phyloP scores from a whole-genome alignment of 768 basidiomycete genomes.

The Kondoa malvinella region DNA sequence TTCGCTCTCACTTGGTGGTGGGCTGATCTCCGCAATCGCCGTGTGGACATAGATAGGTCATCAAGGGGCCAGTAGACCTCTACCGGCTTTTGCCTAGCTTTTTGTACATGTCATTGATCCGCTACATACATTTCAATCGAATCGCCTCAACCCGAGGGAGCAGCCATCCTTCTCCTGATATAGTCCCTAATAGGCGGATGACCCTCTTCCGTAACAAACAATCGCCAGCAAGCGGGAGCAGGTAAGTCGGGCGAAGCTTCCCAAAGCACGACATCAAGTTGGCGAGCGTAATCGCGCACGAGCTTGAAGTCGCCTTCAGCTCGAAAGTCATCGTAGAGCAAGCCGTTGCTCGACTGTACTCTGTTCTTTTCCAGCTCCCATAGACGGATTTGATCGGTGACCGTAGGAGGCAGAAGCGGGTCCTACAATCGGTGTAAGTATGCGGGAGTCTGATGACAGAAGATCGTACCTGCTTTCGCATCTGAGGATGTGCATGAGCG shows the following conservation, averaged over 20 bases:
- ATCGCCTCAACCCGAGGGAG: background rate
- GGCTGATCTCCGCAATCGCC: too few species aligned
- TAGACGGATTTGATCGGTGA: slow-evolving; percentile 90
- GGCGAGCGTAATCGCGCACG: slow-evolving; percentile 65
- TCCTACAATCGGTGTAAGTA: slow-evolving; percentile 41
- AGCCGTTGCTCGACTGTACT: slow-evolving; percentile 66
- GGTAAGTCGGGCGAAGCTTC: slow-evolving; percentile 47
- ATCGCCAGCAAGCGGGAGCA: slow-evolving; percentile 38
- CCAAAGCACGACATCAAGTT: slow-evolving; percentile 68
- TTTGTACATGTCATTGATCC: background rate
- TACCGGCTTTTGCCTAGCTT: background rate
- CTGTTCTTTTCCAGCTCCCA: slow-evolving; percentile 95
- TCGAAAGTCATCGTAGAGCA: slow-evolving; percentile 71
- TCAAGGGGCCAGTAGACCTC: too few species aligned
- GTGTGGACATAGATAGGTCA: too few species aligned
- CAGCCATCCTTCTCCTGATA: background rate
- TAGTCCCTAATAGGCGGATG: slow-evolving; percentile 24
- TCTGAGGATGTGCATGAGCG: slow-evolving; percentile 91
- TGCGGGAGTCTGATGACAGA: background rate
- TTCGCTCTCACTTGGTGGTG: too few species aligned
- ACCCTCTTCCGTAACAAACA: slow-evolving; percentile 43
- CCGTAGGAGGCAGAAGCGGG: slow-evolving; percentile 84
- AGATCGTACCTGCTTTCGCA: slow-evolving; percentile 68
- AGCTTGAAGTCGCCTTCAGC: slow-evolving; percentile 75
- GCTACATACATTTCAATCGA: background rate